Base-by-base conservation (phyloP, 2,329 filamentous ascomycete genomes). In the Fusarium pilosicola region DNA sequence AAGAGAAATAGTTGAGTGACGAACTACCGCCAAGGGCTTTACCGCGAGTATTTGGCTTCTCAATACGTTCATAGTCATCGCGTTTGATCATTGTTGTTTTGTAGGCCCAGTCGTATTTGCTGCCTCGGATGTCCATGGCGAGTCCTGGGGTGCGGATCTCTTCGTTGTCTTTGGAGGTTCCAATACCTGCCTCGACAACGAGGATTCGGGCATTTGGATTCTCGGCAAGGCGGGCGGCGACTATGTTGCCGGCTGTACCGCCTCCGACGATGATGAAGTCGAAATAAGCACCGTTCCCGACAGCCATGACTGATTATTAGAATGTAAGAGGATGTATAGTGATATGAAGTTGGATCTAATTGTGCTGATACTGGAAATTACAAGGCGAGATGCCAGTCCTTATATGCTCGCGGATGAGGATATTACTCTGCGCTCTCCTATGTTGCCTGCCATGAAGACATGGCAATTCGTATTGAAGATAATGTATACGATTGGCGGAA, bases 1-100 rank as follows among this genome's bases (percentile, higher is more conserved):
- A 92, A 12, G 88, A 90, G 79, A 88, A 91, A 78, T 91, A 92
- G 80, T 92, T 92, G 49, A 89, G 78, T 30, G 83, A 87, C 0
- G 85, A 87, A 68, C 86, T 88, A 22, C 90, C 89, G 24, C 89
- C 89, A 0, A 91, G 86, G 5, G 84, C 84, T 79, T 89, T 89
- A 22, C 90, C 87, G 45, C 89, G 85, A 18, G 89, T 90, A 76
- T 91, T 91, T n/a, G 88, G 89, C 81, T 90, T 90, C 78, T 91
- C 89, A 51, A 91, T 82, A 11, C 89, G 87, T 62, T 87, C 86
- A 75, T 91, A 91, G 71, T 91, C 88, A 10, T 84, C 81, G 3
- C 88, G 85, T 59, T 89, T 85, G 77, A 91, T 85, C 80, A 91
- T 86, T 24, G 88, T 90, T 4, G 87, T 88, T 81, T 91, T 90